Percentiles rank a stretch among this genome's conserved stretches.
phyloP scores from a whole-genome alignment of 164 flowering plant genomes.

The Vitis riparia region DNA sequence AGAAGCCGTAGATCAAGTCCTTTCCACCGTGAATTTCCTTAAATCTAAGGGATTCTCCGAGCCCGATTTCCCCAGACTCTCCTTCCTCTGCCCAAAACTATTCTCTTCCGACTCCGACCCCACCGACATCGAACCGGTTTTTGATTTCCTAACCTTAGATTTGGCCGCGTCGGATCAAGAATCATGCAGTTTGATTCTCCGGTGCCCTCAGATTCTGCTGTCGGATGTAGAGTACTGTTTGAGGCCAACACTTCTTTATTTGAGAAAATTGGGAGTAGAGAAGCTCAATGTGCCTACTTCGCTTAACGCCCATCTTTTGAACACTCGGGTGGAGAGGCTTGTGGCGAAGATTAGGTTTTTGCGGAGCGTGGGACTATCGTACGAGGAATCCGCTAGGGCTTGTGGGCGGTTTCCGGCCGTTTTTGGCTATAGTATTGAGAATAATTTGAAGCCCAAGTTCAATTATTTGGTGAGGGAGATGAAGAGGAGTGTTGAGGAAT shows the following conservation, averaged over 20 bases:
- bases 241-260: slow-evolving; percentile 49
- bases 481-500: slow-evolving; percentile 53
- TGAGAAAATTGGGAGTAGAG: slow-evolving; percentile 43
- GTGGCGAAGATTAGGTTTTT: slow-evolving; percentile 39
- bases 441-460: slow-evolving; percentile 56
- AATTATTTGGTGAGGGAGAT: slow-evolving; percentile 57
- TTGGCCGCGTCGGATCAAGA: slow-evolving; percentile 42
- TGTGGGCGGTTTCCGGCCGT: slow-evolving; percentile 66
- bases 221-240: slow-evolving; percentile 52
- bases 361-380: slow-evolving; percentile 40
- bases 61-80: slow-evolving; percentile 48
- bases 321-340: slow-evolving; percentile 47
- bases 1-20: slow-evolving; percentile 26
- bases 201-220: slow-evolving; percentile 52
- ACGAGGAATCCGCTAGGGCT: slow-evolving; percentile 42
- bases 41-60: slow-evolving; percentile 63
- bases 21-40: slow-evolving; percentile 46
- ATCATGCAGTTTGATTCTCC: slow-evolving; percentile 34
- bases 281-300: slow-evolving; percentile 47
- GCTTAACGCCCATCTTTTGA: slow-evolving; percentile 58
- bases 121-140: slow-evolving; percentile 46
- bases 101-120: slow-evolving; percentile 39
- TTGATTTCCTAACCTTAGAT: slow-evolving; percentile 45
- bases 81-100: slow-evolving; percentile 44
- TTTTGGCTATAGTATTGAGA: slow-evolving; percentile 64